Evolutionary conservation across 2,329 filamentous ascomycete genomes (phyloP), one percentile per base, ranked within the genome.

Genomic region (Microsporum canis): DNA sequence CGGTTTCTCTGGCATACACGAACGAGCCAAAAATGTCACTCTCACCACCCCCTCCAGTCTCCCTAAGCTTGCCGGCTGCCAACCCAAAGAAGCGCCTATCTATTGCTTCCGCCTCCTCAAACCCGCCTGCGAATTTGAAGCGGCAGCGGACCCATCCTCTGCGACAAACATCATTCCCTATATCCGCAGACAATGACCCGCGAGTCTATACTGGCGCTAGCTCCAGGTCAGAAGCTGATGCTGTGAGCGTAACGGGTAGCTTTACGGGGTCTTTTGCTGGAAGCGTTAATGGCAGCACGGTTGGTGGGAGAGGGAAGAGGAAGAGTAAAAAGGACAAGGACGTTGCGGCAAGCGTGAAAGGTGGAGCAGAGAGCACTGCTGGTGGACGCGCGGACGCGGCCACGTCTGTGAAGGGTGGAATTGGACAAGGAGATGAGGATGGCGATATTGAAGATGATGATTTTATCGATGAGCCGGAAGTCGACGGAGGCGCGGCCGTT

Each of bases 381-480:
- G 68, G 65, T 29, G 70, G 71, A 64, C 70, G 69, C 6, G 63
- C 68, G 56, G 72, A 66, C 14, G 29, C 55, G n/a, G 36, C 34
- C 12, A 29, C 34, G 29, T 65, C 63, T 61, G 66, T 65, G 2
- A 71, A 68, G 29, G 69, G 64, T 29, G 65, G 60, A 45, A 63
- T 27, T 23, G 17, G 51, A n/a, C 65, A 62, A 31, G 74, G 73
- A 5, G 75, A 72, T 2, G 78, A 75, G 2, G 78, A 75, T 12
- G 77, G 73, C 2, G 76, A 74, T 39, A 77, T 75, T 8, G 78
- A 73, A 6, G 79, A 77, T 17, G 80, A 77, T 4, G 79, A 74
- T 2, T 77, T 79, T 3, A 78, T 79, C 8, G 79, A 81, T 8
- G 79, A 79, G 33, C 75, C 77, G 43, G 75, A 76, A 39, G 76